A percentile compares a stretch with the other conserved stretches of the same genome.
These are phyloP conservation scores for Ogataea angusta DNA, from an alignment of 805 yeast species.

Conservation along the genomic window DNA sequence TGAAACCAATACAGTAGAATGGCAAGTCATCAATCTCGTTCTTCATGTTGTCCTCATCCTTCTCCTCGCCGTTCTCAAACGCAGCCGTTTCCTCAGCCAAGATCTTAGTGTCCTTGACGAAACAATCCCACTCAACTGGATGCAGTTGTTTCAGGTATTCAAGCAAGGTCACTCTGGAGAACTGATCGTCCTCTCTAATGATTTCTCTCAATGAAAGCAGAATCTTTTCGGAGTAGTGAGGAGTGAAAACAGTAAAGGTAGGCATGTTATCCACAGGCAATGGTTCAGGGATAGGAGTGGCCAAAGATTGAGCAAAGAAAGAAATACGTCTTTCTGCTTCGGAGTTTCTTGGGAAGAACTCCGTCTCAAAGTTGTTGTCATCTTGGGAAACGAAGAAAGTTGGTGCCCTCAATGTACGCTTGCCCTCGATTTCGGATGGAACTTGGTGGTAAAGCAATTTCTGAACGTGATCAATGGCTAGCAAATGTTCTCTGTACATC, in stretches of 20 bases:
- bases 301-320: constrained; percentile 97
- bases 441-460: constrained; percentile 96
- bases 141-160: constrained; percentile 94
- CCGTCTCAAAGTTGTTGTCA: constrained; percentile 90
- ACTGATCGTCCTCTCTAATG: constrained; percentile 95
- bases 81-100: constrained; percentile 93
- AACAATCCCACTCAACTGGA: constrained; percentile 97
- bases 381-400: constrained; percentile 98
- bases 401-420: constrained; percentile 97
- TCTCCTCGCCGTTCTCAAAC: constrained; percentile 59
- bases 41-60: constrained; percentile 65
- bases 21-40: constrained; percentile 89
- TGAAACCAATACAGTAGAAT: constrained; percentile 94
- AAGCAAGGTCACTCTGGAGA: constrained; percentile 87
- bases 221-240: constrained; percentile 95
- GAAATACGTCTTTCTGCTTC: constrained; percentile 99
- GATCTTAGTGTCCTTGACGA: constrained; percentile 92
- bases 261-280: constrained; percentile 99
- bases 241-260: constrained; percentile 93
- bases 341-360: constrained; percentile 93
- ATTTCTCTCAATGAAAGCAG: constrained; percentile 90
- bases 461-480: constrained; percentile 98
- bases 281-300: constrained; percentile 98
- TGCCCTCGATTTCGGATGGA: constrained; percentile 96
- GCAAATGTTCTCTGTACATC: constrained; percentile 98